Evolutionary conservation across 2,329 filamentous ascomycete species (phyloP), one percentile per base, ranked within the genome.

Genomic region (Colletotrichum sojae): DNA sequence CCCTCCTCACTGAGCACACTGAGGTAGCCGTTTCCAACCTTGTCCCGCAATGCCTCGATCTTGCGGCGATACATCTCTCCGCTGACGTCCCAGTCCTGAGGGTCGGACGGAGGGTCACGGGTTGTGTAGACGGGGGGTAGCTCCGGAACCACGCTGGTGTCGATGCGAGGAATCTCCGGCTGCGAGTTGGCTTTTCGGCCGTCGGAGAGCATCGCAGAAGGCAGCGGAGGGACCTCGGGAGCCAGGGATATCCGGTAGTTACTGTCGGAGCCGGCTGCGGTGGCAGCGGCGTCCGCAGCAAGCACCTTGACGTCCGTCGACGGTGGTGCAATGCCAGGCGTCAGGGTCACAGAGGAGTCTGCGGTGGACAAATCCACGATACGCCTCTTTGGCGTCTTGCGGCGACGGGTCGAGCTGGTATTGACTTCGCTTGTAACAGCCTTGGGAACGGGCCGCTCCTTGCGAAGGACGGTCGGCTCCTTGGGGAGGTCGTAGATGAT

Each of bases 21-120:
- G 46, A 99, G 87, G 87, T 97, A 99, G 45, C 91, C 92, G 74
- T 91, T 94, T 39, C 95, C 95, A 72, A 97, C 91, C 75, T 95
- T 94, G 75, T 92, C 92, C 70, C 94, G 91, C 62, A 98, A 83
- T 3, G 92, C 90, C 79, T 97, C 94, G 63, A 98, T 92, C 79
- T 96, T 96, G 78, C 93, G 93, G 66, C 92, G 90, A 80, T 97
- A 98, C 8, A 93, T 84, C 75, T 96, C 93, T 62, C 92, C 92
- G 67, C 89, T 88, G 51, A 89, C 82, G 69, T 90, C 89, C 88
- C 91, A 93, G 67, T 92, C 86, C 53, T 85, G 82, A 5, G 82
- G 72, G 51, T 77, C 72, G 25, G 77, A 71, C 5, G 77, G 74
- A 20, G 74, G 72, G 15, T 79, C 78, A 5, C 76, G 73, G 16